A percentile compares a stretch with the other conserved stretches of the same genome.
phyloP scores from a whole-genome alignment of 2,329 filamentous ascomycete genomes.

The Fusarium domesticum region DNA sequence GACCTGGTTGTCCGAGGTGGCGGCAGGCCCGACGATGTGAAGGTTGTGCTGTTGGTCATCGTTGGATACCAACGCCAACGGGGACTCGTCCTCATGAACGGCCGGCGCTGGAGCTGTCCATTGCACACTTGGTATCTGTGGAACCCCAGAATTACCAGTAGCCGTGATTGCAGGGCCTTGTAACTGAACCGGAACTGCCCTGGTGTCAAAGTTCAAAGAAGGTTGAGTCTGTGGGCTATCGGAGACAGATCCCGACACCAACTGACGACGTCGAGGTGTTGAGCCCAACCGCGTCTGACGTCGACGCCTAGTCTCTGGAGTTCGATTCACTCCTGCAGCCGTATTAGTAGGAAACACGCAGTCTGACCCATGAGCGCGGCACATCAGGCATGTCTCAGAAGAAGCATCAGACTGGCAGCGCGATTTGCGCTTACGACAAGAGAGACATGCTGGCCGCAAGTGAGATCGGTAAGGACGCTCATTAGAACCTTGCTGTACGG shows the following conservation, averaged over 20 bases:
- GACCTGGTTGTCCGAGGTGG: conserved; percentile 58
- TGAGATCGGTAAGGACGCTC: conserved; percentile 58
- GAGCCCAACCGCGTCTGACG: conserved; percentile 7
- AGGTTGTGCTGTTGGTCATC: conserved; percentile 42
- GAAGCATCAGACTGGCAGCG: conserved; percentile 57
- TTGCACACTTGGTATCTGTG: background rate
- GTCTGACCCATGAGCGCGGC: conserved; percentile 55
- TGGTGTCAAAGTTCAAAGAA: background rate
- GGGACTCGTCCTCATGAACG: conserved; percentile 22
- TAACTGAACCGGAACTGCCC: background rate
- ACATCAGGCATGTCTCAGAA: conserved; percentile 53
- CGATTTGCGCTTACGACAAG: conserved; percentile 59
- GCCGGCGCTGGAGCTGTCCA: conserved; percentile 3
- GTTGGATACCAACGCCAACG: conserved; percentile 30
- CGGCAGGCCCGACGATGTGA: conserved; percentile 58
- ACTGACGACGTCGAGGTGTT: conserved; percentile 3
- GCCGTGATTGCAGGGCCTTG: background rate
- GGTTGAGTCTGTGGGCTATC: too few relatives aligned
- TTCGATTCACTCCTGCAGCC: conserved; percentile 15
- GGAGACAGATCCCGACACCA: background rate
- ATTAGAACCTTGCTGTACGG: conserved; percentile 6
- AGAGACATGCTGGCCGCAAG: conserved; percentile 57
- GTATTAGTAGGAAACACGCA: conserved; percentile 50
- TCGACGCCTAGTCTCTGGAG: conserved; percentile 15
- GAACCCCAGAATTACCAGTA: background rate